Conservation (phyloP, 1,139 yeast species). For the Yamadazyma blattariae region DNA sequence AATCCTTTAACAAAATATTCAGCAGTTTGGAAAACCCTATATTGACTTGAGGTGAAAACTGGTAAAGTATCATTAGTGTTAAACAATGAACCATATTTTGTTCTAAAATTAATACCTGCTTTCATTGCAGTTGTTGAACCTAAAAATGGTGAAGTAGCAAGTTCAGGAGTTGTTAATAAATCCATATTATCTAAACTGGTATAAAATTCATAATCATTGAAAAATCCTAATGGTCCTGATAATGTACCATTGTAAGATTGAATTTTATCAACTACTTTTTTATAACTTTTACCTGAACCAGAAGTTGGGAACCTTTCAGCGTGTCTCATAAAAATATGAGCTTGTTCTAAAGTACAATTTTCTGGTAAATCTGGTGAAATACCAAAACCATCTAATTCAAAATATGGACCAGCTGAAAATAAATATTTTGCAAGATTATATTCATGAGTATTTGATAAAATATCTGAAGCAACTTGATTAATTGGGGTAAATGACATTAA, state of each 20-base stretch:
- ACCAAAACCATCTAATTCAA: slow-evolving; percentile 43
- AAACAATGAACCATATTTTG: slow-evolving; percentile 29
- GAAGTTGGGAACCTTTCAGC: slow-evolving; percentile 66
- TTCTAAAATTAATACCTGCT: slow-evolving; percentile 33
- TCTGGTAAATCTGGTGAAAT: slow-evolving; percentile 46
- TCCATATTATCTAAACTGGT: slow-evolving; percentile 26
- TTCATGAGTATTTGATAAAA: slow-evolving; percentile 26
- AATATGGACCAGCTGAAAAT: slow-evolving; percentile 48
- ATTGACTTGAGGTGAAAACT: slow-evolving; percentile 31
- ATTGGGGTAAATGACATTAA: neutral
- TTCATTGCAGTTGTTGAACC: slow-evolving; percentile 32
- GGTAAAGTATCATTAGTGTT: slow-evolving; percentile 21
- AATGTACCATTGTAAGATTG: slow-evolving; percentile 10
- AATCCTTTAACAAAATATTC: slow-evolving; percentile 34
- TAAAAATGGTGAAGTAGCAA: slow-evolving; percentile 24
- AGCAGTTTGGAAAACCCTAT: slow-evolving; percentile 29
- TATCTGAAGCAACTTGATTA: slow-evolving; percentile 1
- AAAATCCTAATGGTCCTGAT: slow-evolving; percentile 28
- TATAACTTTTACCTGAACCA: slow-evolving; percentile 24
- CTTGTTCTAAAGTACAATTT: slow-evolving; percentile 58
- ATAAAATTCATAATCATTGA: slow-evolving; percentile 33
- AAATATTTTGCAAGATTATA: slow-evolving; percentile 41
- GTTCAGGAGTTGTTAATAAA: slow-evolving; percentile 27
- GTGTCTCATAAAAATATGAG: slow-evolving; percentile 62
- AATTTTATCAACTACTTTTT: slow-evolving; percentile 15